Evolutionary conservation across 116 monocot species (phyloP).

Genomic region (Dioscorea cayenensis): DNA sequence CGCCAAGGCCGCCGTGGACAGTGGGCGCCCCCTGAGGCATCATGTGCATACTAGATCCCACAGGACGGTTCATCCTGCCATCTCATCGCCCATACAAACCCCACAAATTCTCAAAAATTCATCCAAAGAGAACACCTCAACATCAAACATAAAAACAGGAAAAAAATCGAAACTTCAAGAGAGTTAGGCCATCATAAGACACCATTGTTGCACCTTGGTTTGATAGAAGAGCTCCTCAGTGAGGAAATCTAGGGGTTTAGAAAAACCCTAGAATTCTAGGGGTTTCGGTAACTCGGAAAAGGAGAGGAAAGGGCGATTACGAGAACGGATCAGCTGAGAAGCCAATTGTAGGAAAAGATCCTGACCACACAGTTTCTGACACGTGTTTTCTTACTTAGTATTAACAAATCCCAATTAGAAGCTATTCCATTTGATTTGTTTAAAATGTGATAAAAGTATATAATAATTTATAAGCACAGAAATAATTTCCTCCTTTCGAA

Average conservation of each 20-base stretch:
- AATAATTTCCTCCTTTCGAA: no score
- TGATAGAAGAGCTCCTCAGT: background rate
- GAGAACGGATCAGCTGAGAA: background rate
- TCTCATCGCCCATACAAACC: background rate
- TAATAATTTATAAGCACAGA: no score
- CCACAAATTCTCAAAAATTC: background rate
- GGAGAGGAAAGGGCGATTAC: background rate
- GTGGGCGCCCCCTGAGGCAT: background rate
- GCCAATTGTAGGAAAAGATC: background rate
- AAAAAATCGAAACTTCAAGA: background rate
- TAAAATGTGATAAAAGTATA: no score
- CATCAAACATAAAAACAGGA: background rate
- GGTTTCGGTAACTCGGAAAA: background rate
- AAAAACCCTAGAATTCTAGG: background rate
- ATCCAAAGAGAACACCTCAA: background rate
- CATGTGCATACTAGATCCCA: conserved; percentile 9
- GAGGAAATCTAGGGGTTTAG: no score
- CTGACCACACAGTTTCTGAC: no score
- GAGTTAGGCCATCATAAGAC: background rate
- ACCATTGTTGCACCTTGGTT: background rate
- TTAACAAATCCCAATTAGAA: no score
- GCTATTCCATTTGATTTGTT: no score
- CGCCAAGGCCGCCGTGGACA: conserved; percentile 6
- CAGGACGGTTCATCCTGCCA: background rate
- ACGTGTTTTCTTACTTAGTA: no score